Evolutionary conservation across 2,329 filamentous ascomycete species (phyloP), one percentile per base, ranked within the genome.

Genomic region (Cylindrodendrum hubeiense): DNA sequence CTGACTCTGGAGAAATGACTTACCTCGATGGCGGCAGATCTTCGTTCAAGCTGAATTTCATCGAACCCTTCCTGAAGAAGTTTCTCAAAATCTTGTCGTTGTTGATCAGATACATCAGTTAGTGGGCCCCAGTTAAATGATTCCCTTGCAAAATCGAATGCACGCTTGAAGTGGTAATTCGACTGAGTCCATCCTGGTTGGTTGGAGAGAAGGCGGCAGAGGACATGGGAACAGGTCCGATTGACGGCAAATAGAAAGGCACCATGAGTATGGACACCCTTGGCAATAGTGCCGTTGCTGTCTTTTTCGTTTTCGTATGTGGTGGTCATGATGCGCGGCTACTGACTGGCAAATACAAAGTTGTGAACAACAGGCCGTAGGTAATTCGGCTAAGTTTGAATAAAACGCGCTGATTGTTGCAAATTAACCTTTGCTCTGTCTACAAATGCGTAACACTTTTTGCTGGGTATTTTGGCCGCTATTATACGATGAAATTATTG

Each of bases 131-230:
- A 51, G 10, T 28, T 24, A 28, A 58, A 58, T 3, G 33, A 41
- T 13, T 22, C n/a, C 10, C 47, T 24, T 1, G 55, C 55, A n/a
- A 58, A 58, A 5, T 19, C 44, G 4, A 58, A 28, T 9, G 44
- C 55, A 10, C 47, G 43, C 15, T 58, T 46, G 9, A 58, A 58
- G 21, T 58, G 55, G 55, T 50, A 58, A 9, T 34, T 41, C 34
- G 43, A 58, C 10, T 58, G 55, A 21, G 12, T 24, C 55, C 33
- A 58, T 37, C 44, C 43, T 8, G 22, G 55, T 21, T 58, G 55
- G 6, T 24, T 19, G 3, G 46, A 47, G 3, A 58, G 33, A 22
- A 58, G 55, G n/a, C 55, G 44, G 50, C 55, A 58, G 1, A 58
- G 44, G n/a, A 58, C 30, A 49, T 58, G 46, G 12, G 55, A 58